These are phyloP conservation scores for Arthrobotrys iridis DNA, from an alignment of 2,329 filamentous ascomycete genomes.

Conservation along the genomic window DNA sequence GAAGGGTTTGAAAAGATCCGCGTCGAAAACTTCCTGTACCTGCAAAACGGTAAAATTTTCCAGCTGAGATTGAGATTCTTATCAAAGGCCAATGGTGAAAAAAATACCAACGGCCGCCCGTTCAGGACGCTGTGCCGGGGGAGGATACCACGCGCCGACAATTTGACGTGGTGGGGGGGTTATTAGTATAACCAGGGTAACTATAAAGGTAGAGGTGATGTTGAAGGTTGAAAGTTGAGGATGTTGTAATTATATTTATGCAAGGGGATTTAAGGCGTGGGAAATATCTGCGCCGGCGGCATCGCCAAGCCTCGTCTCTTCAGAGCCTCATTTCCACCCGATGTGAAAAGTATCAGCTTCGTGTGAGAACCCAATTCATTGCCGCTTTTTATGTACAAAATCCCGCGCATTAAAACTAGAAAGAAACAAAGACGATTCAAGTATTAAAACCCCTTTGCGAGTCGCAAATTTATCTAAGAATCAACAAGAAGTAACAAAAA, in stretches of 20 bases:
- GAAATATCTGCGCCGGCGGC: constrained; percentile 8
- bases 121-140: constrained; percentile 11
- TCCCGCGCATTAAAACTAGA: not conserved
- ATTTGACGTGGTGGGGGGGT: constrained; percentile 2
- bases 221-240: no score
- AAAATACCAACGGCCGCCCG: not conserved
- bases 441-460: constrained; percentile 1
- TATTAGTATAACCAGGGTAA: not conserved
- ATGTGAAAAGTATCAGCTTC: not conserved
- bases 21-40: no score
- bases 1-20: no score
- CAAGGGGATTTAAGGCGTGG: constrained; percentile 4
- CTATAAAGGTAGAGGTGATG: not conserved
- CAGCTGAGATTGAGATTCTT: not conserved
- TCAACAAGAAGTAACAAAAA: not conserved
- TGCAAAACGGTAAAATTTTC: no score
- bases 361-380: not conserved
- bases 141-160: constrained; percentile 8
- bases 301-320: constrained; percentile 20
- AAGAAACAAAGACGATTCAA: not conserved
- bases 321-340: constrained; percentile 29
- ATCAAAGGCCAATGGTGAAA: not conserved
- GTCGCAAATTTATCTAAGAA: not conserved
- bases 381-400: constrained; percentile 41
- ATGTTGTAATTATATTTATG: not conserved